Base-by-base conservation (phyloP, 805 yeast species). In the Suhomyces xylopsoci region DNA sequence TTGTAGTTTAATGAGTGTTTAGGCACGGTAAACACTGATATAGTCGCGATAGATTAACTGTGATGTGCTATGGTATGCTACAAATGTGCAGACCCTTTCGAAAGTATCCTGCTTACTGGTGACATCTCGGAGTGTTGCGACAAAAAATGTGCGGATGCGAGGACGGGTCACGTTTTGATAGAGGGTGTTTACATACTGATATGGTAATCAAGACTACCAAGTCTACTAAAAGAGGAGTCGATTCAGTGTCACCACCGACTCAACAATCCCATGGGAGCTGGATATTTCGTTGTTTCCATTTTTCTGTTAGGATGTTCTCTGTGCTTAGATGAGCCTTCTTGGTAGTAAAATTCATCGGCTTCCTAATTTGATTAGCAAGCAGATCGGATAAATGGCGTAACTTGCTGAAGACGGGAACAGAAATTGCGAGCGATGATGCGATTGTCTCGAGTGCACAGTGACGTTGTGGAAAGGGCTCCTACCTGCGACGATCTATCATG, bases 111-210 rank as follows among this genome's bases (percentile, higher is more conserved):
- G 42, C 42, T 38, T 38, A 38, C 5, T 6, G 24, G 42, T 8
- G 24, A 38, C 24, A 38, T 38, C 42, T 38, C 42, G 42, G 42
- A 38, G 42, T 38, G 42, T 38, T 38, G 42, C 42, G 42, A 38
- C 42, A 38, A 38, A 38, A 38, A 38, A 17, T 10, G 20, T 19
- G 24, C 42, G 42, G 42, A 17, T 17, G 42, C 9, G 42, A 19
- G 24, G 7, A 38, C 24, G 42, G 42, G 42, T 38, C 42, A 38
- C 42, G 42, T 38, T 38, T 38, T 19, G 42, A 38, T 17, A 38
- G 42, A 17, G 42, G 42, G 32, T 15, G 20, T 15, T 36, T 15
- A 36, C 41, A 17, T 9, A 7, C 22, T 38, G 24, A 17, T 17
- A 38, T 19, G 24, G 28, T 22, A 20, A 20, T 20, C 7, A 22